phyloP scores from a whole-genome alignment of 1,284 basidiomycete species.

The Blastosporella zonata region DNA sequence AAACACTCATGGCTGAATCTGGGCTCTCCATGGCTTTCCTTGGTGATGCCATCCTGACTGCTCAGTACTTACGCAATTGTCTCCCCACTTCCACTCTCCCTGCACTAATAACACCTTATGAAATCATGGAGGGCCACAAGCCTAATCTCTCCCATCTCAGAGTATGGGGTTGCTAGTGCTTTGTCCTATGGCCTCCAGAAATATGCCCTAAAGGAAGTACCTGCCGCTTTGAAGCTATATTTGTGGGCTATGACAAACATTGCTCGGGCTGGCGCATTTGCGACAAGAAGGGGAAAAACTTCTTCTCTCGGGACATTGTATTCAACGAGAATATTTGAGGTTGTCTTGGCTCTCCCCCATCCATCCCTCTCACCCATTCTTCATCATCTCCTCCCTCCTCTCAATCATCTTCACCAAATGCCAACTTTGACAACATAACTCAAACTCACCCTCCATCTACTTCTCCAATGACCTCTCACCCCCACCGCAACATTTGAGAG shows the following conservation, averaged over 20 bases:
- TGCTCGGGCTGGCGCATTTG: constrained; percentile 16
- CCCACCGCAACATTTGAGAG: not conserved
- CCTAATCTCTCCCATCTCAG: constrained; percentile 27
- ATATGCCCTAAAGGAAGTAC: constrained; percentile 20
- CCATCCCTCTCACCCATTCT: not conserved
- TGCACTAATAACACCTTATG: constrained; percentile 22
- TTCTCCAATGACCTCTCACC: not conserved
- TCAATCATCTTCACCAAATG: not conserved
- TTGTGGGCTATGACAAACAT: constrained; percentile 23
- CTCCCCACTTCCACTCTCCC: constrained; percentile 21
- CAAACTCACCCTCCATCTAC: not conserved
- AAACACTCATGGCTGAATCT: constrained; percentile 24
- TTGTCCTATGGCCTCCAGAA: constrained; percentile 20
- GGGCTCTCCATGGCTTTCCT: constrained; percentile 23
- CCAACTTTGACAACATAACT: too few species aligned
- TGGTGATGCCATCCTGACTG: constrained; percentile 22
- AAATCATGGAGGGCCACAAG: constrained; percentile 22
- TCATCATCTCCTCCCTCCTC: not conserved
- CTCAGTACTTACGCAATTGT: constrained; percentile 21
- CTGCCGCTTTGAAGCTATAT: constrained; percentile 19
- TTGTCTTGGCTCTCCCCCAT: constrained; percentile 6
- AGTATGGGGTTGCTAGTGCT: constrained; percentile 27
- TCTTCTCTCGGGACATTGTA: not conserved
- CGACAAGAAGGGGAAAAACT: constrained; percentile 13
- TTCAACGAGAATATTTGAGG: constrained; percentile 14